Conservation (phyloP, 495 filamentous ascomycete species). For the Xylaria intraflava region DNA sequence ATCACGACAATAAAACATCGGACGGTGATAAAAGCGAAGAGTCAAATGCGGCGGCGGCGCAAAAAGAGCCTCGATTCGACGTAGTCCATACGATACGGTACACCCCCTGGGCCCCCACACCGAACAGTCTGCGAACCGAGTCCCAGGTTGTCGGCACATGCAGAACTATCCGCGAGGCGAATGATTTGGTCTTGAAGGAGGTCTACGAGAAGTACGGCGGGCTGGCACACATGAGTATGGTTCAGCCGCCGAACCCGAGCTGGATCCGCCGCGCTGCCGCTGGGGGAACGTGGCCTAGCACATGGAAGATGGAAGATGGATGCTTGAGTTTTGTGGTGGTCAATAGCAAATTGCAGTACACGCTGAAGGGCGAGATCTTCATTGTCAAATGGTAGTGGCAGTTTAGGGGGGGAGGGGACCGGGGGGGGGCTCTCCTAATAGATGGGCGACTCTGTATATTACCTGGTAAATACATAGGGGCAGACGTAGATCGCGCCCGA, state of each 20-base stretch:
- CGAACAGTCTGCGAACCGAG: background rate
- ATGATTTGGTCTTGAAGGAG: background rate
- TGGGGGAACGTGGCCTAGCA: background rate
- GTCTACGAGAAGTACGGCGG: background rate
- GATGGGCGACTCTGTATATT: no score
- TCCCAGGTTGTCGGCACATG: background rate
- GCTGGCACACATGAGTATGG: background rate
- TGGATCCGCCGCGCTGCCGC: background rate
- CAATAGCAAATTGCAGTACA: background rate
- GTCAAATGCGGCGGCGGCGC: no score
- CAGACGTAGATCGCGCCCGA: no score
- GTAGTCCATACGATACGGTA: background rate
- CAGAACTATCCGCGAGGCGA: background rate
- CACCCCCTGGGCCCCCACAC: background rate
- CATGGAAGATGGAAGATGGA: background rate
- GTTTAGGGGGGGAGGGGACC: no score
- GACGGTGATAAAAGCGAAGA: no score
- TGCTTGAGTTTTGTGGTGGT: background rate
- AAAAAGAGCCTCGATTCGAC: background rate
- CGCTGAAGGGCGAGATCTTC: background rate
- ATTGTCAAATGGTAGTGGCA: background rate
- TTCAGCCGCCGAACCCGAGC: background rate
- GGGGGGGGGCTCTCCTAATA: background rate
- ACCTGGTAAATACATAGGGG: no score
- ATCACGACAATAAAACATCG: no score